Evolutionary conservation across 2,329 filamentous ascomycete species (phyloP), one percentile per base, ranked within the genome.

Genomic region (Dichotomopilus funicola): DNA sequence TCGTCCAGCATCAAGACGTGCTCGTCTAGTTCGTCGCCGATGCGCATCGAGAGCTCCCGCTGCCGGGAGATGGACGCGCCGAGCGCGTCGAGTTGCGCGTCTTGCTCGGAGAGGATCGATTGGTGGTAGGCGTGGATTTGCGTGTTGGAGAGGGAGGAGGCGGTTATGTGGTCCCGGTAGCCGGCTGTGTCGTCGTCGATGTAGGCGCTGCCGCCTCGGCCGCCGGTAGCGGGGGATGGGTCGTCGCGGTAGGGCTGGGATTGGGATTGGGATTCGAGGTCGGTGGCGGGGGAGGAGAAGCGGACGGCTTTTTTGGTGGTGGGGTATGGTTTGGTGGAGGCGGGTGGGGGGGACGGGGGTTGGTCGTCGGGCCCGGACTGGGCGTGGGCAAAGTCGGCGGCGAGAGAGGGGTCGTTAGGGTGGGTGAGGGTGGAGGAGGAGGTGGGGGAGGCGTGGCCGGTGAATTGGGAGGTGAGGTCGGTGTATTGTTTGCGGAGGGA

Each of bases 21-120:
- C 63, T 85, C 87, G 65, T 97, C 94, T 38, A 99, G 78, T 77
- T 99, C 94, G 69, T 96, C 89, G 35, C 94, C 92, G 66, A 99
- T 97, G 74, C 94, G 89, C 75, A 96, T 95, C 68, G 87, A 91
- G 59, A 99, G 78, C 74, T 97, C 89, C 49, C 95, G 80, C 75
- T 97, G 94, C 41, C 94, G 83, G 4, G 88, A 82, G 63, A 99
- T 96, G 56, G 84, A 89, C 65, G 85, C 82, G n/a, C 91, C 89
- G 4, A 99, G 76, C 8, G 81, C 78, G 69, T 97, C 92, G n/a
- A 99, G 79, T 70, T 96, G 91, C 62, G 89, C 87, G 68, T 99
- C 94, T 72, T 99, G 94, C 59, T 96, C 86, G n/a, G 80, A 79
- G 40, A 99, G 76, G 33, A 96, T 84, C 59, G 84, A 83, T 54